These are phyloP conservation scores for Coemansia sp. DNA, from an alignment of 192 early-diverging fungal genomes.

Conservation along the genomic window DNA sequence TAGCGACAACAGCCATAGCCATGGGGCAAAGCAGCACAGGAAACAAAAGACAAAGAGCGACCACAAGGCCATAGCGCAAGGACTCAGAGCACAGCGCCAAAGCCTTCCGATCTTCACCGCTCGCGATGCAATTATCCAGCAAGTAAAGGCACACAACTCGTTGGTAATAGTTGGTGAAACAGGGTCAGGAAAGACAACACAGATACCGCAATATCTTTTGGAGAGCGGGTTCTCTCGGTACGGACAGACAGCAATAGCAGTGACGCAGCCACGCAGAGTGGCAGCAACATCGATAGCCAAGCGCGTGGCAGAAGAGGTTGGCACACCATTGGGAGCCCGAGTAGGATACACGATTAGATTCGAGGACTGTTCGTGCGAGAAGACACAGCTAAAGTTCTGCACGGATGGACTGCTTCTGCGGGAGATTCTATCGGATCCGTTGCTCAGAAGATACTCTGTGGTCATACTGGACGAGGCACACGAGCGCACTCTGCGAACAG, in stretches of 20 bases:
- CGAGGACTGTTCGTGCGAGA: slow-evolving; percentile 79
- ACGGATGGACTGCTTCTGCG: slow-evolving; percentile 96
- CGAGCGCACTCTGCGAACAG: slow-evolving; percentile 95
- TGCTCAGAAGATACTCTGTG: slow-evolving; percentile 76
- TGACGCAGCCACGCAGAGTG: slow-evolving; percentile 84
- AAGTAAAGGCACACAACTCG: slow-evolving; percentile 35
- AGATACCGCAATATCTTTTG: slow-evolving; percentile 92
- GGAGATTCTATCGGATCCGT: slow-evolving; percentile 81
- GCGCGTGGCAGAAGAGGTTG: slow-evolving; percentile 80
- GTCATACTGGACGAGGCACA: slow-evolving; percentile 97
- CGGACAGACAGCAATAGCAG: slow-evolving; percentile 66
- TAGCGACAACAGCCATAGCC: too few species aligned
- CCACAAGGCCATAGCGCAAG: slow-evolving; percentile 19
- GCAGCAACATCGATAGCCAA: slow-evolving; percentile 81
- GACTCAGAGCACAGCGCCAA: slow-evolving; percentile 38
- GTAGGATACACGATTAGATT: slow-evolving; percentile 98
- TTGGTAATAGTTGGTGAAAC: slow-evolving; percentile 81
- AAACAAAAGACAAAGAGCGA: slow-evolving; percentile 13
- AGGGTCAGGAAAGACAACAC: slow-evolving; percentile 80
- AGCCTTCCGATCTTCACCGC: slow-evolving; percentile 58
- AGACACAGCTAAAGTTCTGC: slow-evolving; percentile 87
- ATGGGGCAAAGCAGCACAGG: neutral
- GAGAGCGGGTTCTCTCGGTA: slow-evolving; percentile 61
- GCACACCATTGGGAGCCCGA: slow-evolving; percentile 64
- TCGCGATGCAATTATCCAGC: slow-evolving; percentile 22